phyloP scores from a whole-genome alignment of 2,329 filamentous ascomycete species.

The Verticillium alfalfae region DNA sequence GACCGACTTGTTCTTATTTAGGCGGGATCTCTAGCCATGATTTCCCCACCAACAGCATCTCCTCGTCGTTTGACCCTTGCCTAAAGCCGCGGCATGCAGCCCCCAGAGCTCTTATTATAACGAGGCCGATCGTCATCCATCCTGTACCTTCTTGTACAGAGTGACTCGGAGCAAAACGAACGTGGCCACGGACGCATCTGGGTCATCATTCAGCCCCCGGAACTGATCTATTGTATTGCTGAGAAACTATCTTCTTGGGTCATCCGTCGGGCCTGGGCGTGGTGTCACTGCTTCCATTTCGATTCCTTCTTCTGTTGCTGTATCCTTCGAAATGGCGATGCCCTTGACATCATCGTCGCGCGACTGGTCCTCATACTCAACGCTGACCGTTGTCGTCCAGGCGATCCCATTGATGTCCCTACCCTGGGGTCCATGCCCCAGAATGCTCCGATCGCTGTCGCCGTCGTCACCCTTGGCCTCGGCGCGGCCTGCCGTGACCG shows the following conservation, averaged over 20 bases:
- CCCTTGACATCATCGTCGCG: background rate
- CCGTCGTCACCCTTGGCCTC: constrained; percentile 2
- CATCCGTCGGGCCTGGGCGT: background rate
- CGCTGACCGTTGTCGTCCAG: constrained; percentile 1
- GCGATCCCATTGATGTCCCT: background rate
- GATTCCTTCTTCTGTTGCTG: background rate
- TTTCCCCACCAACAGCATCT: background rate
- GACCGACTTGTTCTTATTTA: background rate
- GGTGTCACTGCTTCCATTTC: background rate
- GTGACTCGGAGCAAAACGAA: background rate
- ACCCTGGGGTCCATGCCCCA: background rate
- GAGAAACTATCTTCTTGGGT: background rate
- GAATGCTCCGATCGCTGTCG: constrained; percentile 7
- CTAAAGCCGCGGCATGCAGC: too few species aligned
- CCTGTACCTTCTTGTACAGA: too few species aligned
- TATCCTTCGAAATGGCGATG: background rate
- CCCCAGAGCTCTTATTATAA: too few species aligned
- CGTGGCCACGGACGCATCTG: background rate
- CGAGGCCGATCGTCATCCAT: too few species aligned
- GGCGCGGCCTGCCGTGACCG: background rate
- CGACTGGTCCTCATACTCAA: background rate
- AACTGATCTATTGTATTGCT: background rate
- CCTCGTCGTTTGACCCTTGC: too few species aligned
- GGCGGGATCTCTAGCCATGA: background rate
- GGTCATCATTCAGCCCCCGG: background rate